Evolutionary conservation across 768 basidiomycete species (phyloP).

Genomic region (Podaxis mareebaensis): DNA sequence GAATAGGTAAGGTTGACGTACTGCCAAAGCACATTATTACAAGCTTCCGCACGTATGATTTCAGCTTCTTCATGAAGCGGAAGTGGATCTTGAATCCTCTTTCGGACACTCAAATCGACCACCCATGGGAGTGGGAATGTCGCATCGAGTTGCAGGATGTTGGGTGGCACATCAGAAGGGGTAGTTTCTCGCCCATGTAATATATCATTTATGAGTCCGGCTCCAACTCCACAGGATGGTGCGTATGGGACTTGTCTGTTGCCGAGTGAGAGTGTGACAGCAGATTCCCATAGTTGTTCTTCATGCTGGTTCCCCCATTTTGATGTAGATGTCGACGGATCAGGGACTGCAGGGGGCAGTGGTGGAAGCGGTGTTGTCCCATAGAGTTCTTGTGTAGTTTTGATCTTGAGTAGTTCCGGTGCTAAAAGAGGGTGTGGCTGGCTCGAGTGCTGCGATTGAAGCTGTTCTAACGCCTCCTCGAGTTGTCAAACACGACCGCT

Average conservation of each 20-base stretch:
- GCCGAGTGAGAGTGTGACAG: slow-evolving; percentile 16
- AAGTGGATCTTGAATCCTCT: slow-evolving; percentile 62
- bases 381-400: slow-evolving; percentile 69
- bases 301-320: slow-evolving; percentile 4
- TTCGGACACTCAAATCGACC: slow-evolving; percentile 61
- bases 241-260: background rate
- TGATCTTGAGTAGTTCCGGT: slow-evolving; percentile 61
- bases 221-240: too few relatives aligned
- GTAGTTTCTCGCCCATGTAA: slow-evolving; percentile 19
- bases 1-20: slow-evolving; percentile 34
- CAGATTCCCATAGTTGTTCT: slow-evolving; percentile 19
- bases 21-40: slow-evolving; percentile 74
- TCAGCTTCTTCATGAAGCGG: slow-evolving; percentile 60
- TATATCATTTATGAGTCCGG: too few relatives aligned
- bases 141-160: slow-evolving; percentile 59
- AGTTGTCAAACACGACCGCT: slow-evolving; percentile 64
- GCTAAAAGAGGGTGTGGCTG: slow-evolving; percentile 56
- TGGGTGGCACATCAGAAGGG: slow-evolving; percentile 42
- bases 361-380: slow-evolving; percentile 23
- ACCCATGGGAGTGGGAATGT: slow-evolving; percentile 73
- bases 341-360: slow-evolving; percentile 8
- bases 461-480: slow-evolving; percentile 54
- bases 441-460: slow-evolving; percentile 40
- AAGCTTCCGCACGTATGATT: slow-evolving; percentile 61
- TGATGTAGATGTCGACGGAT: slow-evolving; percentile 1